A percentile compares a stretch with the other conserved stretches of the same genome.
Evolutionary conservation across 176 grass and related monocot genomes (phyloP).

Genomic region (Rhynchospora breviuscula): DNA sequence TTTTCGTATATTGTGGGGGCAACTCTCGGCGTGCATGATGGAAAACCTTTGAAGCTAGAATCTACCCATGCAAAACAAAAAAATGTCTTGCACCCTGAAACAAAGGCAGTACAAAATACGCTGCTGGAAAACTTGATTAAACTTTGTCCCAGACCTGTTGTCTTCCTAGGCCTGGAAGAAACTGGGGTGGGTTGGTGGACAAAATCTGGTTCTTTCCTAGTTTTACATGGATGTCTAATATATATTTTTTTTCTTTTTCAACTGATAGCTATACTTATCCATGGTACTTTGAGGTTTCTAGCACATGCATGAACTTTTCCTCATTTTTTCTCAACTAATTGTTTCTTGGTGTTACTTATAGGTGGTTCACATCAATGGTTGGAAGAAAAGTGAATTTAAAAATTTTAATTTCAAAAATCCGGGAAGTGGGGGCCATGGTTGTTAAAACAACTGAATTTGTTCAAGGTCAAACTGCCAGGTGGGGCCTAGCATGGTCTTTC

Average conservation of each 20-base stretch:
- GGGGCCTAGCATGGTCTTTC: conserved; percentile 98
- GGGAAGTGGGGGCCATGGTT: conserved; percentile 45
- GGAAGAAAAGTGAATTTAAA: conserved; percentile 85
- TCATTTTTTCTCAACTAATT: background rate
- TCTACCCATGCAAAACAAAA: background rate
- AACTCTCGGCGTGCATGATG: background rate
- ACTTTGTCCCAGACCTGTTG: background rate
- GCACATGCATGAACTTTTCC: background rate
- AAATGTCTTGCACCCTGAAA: background rate
- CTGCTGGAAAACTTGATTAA: background rate
- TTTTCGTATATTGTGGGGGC: background rate
- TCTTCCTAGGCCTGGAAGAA: background rate
- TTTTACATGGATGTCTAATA: background rate
- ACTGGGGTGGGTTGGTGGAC: too few relatives aligned
- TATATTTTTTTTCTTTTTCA: background rate
- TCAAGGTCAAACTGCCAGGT: conserved; percentile 83
- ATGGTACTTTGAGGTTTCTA: background rate
- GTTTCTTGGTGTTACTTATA: conserved; percentile 26
- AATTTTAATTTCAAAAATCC: conserved; percentile 57
- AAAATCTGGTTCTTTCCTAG: background rate
- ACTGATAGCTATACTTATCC: background rate
- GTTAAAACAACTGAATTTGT: conserved; percentile 93
- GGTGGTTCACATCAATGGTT: conserved; percentile 97
- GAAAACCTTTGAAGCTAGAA: background rate
- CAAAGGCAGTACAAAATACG: background rate